Base-by-base conservation (phyloP, 106 monocot species). In the Dactylorhiza incarnata region DNA sequence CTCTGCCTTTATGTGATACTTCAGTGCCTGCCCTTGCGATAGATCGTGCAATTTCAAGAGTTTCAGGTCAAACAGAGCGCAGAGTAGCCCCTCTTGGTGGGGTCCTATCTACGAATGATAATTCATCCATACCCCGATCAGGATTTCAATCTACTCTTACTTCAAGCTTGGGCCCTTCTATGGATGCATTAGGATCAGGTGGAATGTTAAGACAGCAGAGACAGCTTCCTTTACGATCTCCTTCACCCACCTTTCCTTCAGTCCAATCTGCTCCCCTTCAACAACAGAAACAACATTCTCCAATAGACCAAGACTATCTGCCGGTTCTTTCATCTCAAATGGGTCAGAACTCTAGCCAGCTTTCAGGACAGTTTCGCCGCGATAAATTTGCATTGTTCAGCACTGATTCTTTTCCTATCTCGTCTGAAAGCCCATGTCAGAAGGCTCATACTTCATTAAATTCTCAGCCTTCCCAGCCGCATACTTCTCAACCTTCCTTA, bases 41-140 rank as follows among this genome's bases (percentile, higher is more conserved):
- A 53, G 58, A 75, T 53, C 77, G 76, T 74, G 75, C 11, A 15
- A 82, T 70, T 23, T 83, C 89, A 77, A 82, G 72, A 69, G 74
- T 48, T 85, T 74, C 90, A 59, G 55, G 71, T 52, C 85, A 82
- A 43, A 71, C 77, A 50, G 81, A 84, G 72, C 73, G 26, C 8
- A 22, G 77, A 14, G 56, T 80, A 45, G 76, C 54, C 4, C 61
- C 85, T 82, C 65, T 22, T 51, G 53, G 72, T 55, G 75, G 81
- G 61, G 79, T 68, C 70, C 73, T 82, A 16, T 76, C 85, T 54
- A 71, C 79, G 45, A 80, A 71, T 25, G 73, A 67, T 0, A 75
- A 63, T 78, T 76, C 82, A 81, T 76, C 82, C 62, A 81, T 84
- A 25, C 73, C 79, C 23, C 79, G 44, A 45, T 20, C 76, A 51